Evolutionary conservation across 805 yeast species (phyloP).

Genomic region (Metschnikowia amazonensis): DNA sequence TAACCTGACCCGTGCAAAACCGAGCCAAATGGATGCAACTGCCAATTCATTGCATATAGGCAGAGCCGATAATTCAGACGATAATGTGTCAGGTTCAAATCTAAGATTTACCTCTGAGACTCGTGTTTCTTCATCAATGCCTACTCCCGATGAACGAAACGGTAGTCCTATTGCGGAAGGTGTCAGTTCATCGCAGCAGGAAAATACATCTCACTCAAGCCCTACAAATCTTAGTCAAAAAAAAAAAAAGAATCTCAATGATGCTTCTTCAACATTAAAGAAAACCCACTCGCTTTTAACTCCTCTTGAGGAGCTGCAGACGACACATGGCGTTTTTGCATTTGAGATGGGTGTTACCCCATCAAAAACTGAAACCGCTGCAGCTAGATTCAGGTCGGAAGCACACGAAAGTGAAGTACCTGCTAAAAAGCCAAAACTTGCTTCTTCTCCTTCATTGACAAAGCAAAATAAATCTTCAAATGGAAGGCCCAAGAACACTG

Average conservation of each 20-base stretch:
- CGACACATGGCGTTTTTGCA: neutral
- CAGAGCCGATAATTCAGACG: neutral
- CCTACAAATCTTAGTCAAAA: neutral
- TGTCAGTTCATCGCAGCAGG: neutral
- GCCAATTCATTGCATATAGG: neutral
- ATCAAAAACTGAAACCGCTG: neutral
- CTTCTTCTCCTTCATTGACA: neutral
- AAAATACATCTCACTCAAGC: neutral
- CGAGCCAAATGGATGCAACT: neutral
- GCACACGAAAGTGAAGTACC: neutral
- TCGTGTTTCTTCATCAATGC: neutral
- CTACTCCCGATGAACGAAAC: neutral
- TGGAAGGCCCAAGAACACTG: neutral
- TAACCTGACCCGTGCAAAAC: neutral
- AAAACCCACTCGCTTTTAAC: neutral
- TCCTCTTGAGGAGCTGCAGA: neutral
- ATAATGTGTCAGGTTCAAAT: neutral
- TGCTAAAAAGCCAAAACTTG: neutral
- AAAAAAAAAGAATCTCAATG: neutral
- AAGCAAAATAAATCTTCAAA: neutral
- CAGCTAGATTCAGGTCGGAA: neutral
- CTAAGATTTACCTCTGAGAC: neutral
- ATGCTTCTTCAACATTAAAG: neutral
- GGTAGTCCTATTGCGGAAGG: too few relatives aligned
- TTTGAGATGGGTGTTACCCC: neutral